phyloP scores from a whole-genome alignment of 2,329 filamentous ascomycete species.

The Colletotrichum magnum region DNA sequence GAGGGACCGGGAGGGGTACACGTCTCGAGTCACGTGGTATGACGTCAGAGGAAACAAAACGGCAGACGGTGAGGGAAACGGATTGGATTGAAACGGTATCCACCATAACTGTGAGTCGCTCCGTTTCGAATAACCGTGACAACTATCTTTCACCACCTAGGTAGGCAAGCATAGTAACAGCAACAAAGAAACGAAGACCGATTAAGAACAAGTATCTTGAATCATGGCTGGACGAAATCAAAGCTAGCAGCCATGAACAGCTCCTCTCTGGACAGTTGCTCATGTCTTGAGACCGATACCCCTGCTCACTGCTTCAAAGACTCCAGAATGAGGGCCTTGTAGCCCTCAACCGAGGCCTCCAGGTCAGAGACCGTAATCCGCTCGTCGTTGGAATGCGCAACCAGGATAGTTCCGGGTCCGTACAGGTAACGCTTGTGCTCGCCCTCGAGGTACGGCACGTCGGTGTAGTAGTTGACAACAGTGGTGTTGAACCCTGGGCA shows the following conservation, averaged over 20 bases:
- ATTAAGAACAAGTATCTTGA: too few relatives aligned
- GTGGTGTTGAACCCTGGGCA: conserved; percentile 79
- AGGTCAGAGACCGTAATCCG: conserved; percentile 81
- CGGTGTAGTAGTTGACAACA: conserved; percentile 93
- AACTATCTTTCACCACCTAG: too few relatives aligned
- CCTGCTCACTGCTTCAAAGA: conserved; percentile 51
- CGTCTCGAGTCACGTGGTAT: conserved; percentile 12
- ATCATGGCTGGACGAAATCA: too few relatives aligned
- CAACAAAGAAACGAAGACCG: too few relatives aligned
- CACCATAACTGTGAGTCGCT: too few relatives aligned
- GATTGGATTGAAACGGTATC: background rate
- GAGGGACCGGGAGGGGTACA: background rate
- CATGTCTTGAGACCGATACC: too few relatives aligned
- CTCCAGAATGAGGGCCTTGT: conserved; percentile 77
- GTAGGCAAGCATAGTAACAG: too few relatives aligned
- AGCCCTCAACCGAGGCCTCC: conserved; percentile 83
- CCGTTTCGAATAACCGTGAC: too few relatives aligned
- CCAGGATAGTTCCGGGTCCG: conserved; percentile 81
- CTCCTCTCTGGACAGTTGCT: too few relatives aligned
- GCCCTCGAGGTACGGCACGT: conserved; percentile 83
- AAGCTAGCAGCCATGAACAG: too few relatives aligned
- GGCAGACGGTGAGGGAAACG: background rate
- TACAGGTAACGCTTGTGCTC: conserved; percentile 77
- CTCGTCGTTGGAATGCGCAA: conserved; percentile 90
- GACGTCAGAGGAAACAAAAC: background rate